These are phyloP conservation scores for Cytospora leucostoma DNA, from an alignment of 2,329 filamentous ascomycete species.

Conservation along the genomic window DNA sequence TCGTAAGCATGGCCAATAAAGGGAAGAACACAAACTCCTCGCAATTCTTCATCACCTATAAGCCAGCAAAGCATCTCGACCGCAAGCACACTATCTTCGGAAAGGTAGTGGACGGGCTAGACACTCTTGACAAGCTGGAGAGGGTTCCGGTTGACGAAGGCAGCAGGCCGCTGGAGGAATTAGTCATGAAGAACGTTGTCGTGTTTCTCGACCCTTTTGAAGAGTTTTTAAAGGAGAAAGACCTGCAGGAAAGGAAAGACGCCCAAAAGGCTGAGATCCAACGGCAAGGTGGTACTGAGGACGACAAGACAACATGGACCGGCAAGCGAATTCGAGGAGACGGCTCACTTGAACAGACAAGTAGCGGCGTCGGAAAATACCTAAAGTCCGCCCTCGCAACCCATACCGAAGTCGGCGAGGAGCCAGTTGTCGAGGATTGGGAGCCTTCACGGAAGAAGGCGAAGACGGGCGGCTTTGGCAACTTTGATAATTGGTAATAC, in stretches of 20 bases:
- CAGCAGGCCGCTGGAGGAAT: conserved; percentile 74
- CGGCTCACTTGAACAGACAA: conserved; percentile 53
- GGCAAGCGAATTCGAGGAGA: conserved; percentile 81
- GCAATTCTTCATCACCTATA: conserved; percentile 94
- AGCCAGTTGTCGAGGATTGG: conserved; percentile 62
- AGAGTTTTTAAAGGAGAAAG: conserved; percentile 80
- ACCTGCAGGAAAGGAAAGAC: conserved; percentile 60
- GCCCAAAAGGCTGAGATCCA: conserved; percentile 63
- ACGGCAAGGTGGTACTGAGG: conserved; percentile 72
- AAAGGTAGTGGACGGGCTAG: conserved; percentile 74
- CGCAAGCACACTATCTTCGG: conserved; percentile 98
- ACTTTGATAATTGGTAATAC: conserved; percentile 86
- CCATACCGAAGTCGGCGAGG: conserved; percentile 45
- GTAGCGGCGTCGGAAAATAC: conserved; percentile 73
- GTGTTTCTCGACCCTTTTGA: conserved; percentile 95
- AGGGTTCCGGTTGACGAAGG: conserved; percentile 71
- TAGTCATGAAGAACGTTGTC: conserved; percentile 78
- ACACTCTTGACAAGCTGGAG: conserved; percentile 76
- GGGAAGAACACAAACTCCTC: conserved; percentile 96
- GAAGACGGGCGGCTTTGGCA: conserved; percentile 81
- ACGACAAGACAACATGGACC: conserved; percentile 93
- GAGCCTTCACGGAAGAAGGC: conserved; percentile 80
- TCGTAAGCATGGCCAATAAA: conserved; percentile 96
- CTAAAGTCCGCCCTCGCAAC: conserved; percentile 60
- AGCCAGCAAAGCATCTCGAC: conserved; percentile 81